These are phyloP conservation scores for Tulasnella sp. DNA, from an alignment of 768 basidiomycete species.

Conservation along the genomic window DNA sequence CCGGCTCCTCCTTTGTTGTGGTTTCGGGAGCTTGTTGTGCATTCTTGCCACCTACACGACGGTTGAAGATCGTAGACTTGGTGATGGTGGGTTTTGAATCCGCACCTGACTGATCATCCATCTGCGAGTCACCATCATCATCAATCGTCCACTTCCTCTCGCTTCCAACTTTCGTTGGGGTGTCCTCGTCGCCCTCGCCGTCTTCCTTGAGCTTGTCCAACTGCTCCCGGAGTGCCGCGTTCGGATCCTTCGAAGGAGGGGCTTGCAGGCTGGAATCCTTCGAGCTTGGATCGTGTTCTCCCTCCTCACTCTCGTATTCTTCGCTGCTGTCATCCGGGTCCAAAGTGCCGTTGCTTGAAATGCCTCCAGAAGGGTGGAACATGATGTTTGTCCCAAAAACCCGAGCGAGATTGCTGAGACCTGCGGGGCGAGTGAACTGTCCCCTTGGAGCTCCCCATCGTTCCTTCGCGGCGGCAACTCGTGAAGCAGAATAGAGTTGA, in stretches of 20 bases:
- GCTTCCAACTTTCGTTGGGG: constrained; percentile 10
- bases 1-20: constrained; percentile 15
- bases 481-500: constrained; percentile 58
- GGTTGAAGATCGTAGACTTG: constrained; percentile 5
- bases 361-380: constrained; percentile 44
- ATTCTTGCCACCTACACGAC: constrained; percentile 22
- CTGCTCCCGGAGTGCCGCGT: constrained; percentile 28
- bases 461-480: constrained; percentile 22
- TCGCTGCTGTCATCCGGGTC: constrained; percentile 43
- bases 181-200: constrained; percentile 20
- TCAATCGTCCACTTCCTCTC: constrained; percentile 2
- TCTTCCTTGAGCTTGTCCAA: constrained; percentile 19
- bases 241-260: constrained; percentile 39
- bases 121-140: constrained; percentile 14
- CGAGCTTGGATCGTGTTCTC: constrained; percentile 28
- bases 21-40: constrained; percentile 27
- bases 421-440: constrained; percentile 16
- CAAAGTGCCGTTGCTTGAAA: constrained; percentile 45
- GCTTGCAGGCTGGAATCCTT: constrained; percentile 26
- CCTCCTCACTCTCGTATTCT: constrained; percentile 49
- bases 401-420: constrained; percentile 40
- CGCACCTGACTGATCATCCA: constrained; percentile 10
- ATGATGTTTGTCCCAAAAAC: constrained; percentile 53
- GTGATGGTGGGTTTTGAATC: background rate
- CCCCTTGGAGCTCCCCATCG: background rate